Evolutionary conservation across 768 basidiomycete species (phyloP).

Genomic region (Lactarius evosmus): DNA sequence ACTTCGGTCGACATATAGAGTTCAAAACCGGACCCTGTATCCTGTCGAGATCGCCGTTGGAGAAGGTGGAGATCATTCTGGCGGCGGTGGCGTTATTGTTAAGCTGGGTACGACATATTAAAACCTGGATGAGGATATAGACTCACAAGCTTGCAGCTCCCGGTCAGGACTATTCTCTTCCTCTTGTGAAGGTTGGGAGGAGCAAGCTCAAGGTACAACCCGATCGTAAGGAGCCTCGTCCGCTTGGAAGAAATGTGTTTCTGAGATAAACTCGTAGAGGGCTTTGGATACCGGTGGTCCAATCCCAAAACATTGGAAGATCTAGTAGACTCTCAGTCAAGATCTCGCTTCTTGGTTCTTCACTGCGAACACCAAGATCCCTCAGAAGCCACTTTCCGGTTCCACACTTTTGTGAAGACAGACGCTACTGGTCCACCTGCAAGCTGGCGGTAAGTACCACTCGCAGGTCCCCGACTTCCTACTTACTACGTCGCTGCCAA

Average conservation of each 20-base stretch:
- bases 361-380: slow-evolving; percentile 80
- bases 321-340: slow-evolving; percentile 57
- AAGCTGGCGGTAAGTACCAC: slow-evolving; percentile 20
- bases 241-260: neutral
- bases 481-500: slow-evolving; percentile 2
- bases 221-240: slow-evolving; percentile 61
- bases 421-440: slow-evolving; percentile 49
- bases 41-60: slow-evolving; percentile 90
- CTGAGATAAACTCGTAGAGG: slow-evolving; percentile 52
- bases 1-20: slow-evolving; percentile 85
- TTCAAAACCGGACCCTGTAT: slow-evolving; percentile 88
- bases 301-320: slow-evolving; percentile 87
- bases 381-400: slow-evolving; percentile 85
- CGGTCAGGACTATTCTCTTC: slow-evolving; percentile 83
- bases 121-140: neutral
- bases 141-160: slow-evolving; percentile 47
- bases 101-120: slow-evolving; percentile 42
- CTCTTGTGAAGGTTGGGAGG: slow-evolving; percentile 83
- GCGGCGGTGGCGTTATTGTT: slow-evolving; percentile 75
- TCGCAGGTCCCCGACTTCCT: neutral
- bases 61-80: slow-evolving; percentile 78
- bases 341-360: slow-evolving; percentile 53
- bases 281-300: slow-evolving; percentile 96
- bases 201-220: slow-evolving; percentile 85
- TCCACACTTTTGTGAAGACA: slow-evolving; percentile 87